Evolutionary conservation across 208 protist species (phyloP).

Genomic region (Acanthamoeba lenticulata): DNA sequence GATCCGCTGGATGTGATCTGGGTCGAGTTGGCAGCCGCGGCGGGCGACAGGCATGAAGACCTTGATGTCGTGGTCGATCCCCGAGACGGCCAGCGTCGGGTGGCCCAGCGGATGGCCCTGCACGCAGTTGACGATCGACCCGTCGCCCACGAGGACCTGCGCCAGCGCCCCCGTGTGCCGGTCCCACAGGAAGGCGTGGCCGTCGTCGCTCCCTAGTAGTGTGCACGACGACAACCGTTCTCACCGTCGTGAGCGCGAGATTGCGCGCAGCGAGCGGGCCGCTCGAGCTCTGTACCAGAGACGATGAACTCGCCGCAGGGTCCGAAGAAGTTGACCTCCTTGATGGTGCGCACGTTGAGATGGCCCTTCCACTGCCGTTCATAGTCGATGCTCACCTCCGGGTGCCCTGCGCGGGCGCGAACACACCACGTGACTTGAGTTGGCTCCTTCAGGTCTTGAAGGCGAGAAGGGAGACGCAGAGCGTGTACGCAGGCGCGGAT

Average conservation of each 20-base stretch:
- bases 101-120: neutral
- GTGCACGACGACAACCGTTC: neutral
- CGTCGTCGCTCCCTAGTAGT: conserved; percentile 43
- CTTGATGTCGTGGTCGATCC: conserved; percentile 33
- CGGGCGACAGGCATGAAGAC: neutral
- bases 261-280: neutral
- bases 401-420: neutral
- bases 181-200: conserved; percentile 43
- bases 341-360: conserved; percentile 34
- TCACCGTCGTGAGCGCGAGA: neutral
- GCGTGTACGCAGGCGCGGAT: neutral
- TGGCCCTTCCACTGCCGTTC: neutral
- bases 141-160: neutral
- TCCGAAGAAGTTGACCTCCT: conserved; percentile 49
- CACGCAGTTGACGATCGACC: neutral
- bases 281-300: neutral
- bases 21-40: neutral
- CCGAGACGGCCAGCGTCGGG: neutral
- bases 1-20: neutral
- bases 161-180: neutral
- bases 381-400: neutral
- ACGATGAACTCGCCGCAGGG: conserved; percentile 1
- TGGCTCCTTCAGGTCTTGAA: neutral
- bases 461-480: neutral
- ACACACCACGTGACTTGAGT: neutral